Evolutionary conservation across 2,329 filamentous ascomycete species (phyloP).

Genomic region (Botrytis pseudocinerea): DNA sequence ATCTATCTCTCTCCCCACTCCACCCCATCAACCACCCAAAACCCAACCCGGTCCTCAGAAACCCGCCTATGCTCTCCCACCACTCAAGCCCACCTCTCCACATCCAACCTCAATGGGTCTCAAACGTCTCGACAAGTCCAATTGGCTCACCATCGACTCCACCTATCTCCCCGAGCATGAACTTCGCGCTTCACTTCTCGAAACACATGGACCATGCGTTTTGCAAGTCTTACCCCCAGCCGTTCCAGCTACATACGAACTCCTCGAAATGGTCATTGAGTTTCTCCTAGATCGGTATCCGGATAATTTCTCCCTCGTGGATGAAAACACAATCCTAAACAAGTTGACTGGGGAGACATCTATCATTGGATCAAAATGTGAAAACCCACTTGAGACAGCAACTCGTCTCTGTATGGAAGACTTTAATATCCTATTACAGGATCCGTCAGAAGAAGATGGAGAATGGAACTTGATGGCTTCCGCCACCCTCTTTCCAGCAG

Average conservation of each 20-base stretch:
- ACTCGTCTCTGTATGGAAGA: constrained; percentile 54
- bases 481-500: constrained; percentile 54
- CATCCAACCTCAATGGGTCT: constrained; percentile 50
- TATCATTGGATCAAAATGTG: constrained; percentile 41
- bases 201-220: constrained; percentile 44
- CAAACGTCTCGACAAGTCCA: constrained; percentile 46
- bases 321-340: constrained; percentile 41
- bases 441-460: constrained; percentile 43
- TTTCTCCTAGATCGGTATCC: constrained; percentile 50
- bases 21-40: background rate
- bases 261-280: constrained; percentile 47
- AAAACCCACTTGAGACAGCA: constrained; percentile 51
- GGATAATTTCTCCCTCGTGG: constrained; percentile 44
- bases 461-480: constrained; percentile 52
- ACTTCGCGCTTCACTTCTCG: constrained; percentile 46
- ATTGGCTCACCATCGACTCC: constrained; percentile 52
- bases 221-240: constrained; percentile 48
- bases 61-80: constrained; percentile 9
- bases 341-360: constrained; percentile 48
- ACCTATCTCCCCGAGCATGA: constrained; percentile 48
- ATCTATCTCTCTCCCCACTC: background rate
- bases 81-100: constrained; percentile 10
- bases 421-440: constrained; percentile 49
- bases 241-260: constrained; percentile 48
- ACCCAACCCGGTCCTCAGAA: background rate